Base-by-base conservation (phyloP, 2,329 filamentous ascomycete species). In the Claviceps fusiformis region DNA sequence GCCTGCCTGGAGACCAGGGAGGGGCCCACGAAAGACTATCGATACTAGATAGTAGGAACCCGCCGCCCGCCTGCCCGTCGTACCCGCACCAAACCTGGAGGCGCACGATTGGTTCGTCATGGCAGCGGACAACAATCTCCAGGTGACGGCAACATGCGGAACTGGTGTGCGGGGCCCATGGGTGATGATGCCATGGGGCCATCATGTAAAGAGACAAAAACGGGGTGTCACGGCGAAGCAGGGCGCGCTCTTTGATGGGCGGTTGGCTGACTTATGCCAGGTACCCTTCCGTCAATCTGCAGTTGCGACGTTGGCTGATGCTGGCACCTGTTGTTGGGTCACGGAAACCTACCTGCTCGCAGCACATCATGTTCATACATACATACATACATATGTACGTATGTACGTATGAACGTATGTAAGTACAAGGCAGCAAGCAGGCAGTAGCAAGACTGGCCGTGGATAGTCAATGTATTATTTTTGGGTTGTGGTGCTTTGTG, bases 251-350 rank as follows among this genome's bases (percentile, higher is more conserved):
- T 7, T 49, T 49, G 52, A 35, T 52, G 56, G 49, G 31, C 39
- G 37, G 48, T 39, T 48, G 52, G 46, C 17, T 41, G 56, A 37
- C 46, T 51, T 48, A 56, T 56, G 56, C 46, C 56, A 58, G 56
- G 55, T 52, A 55, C 57, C 55, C 54, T 56, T 51, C 41, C 15
- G 50, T 54, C 31, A 19, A 54, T 19, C 48, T 58, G 31, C 24
- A 24, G 24, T 27, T 55, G 41, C 50, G 33, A 48, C 50, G 27
- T 49, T 49, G 49, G 15, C 48, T 33, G 15, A 39, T 43, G 15
- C 17, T 44, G 50, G 11, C 19, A 17, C 17, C 37, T 17, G 37
- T 17, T 15, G 37, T 41, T 41, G 37, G 37, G 15, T 17, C 3
- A n/a, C 37, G 37, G 37, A 41, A 41, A 41, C 13, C 37, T 17